phyloP scores from a whole-genome alignment of 2,329 filamentous ascomycete species.

The Venturiaceae sp. region DNA sequence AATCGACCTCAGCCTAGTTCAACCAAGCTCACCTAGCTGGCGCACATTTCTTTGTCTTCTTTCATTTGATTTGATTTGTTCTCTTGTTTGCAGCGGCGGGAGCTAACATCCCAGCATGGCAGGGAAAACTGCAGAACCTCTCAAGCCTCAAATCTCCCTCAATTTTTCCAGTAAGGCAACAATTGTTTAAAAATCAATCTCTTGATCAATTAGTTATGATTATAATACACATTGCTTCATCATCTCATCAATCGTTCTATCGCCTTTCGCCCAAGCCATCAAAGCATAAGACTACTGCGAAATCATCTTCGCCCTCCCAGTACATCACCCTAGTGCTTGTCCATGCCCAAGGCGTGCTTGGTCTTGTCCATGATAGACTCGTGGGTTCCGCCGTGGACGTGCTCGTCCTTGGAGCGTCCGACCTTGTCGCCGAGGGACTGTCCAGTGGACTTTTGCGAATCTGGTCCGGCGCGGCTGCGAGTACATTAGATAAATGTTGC shows the following conservation, averaged over 20 bases:
- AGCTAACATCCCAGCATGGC: no score
- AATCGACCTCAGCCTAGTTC: no score
- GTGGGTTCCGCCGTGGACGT: constrained; percentile 25
- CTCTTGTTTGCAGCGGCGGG: no score
- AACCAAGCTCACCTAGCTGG: no score
- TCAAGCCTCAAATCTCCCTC: no score
- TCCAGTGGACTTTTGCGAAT: constrained; percentile 43
- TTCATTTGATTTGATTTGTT: no score
- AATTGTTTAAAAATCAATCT: neutral
- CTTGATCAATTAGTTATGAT: neutral
- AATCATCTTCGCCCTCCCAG: neutral
- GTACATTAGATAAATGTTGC: constrained; percentile 16
- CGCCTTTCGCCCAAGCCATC: neutral
- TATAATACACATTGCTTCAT: neutral
- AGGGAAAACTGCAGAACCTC: no score
- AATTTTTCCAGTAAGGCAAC: no score
- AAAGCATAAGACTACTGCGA: neutral
- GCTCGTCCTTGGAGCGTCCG: constrained; percentile 26
- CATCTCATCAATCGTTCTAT: neutral
- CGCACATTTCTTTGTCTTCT: no score
- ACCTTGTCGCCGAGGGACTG: constrained; percentile 38
- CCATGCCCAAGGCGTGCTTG: constrained; percentile 36
- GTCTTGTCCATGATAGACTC: constrained; percentile 34
- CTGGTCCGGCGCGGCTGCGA: constrained; percentile 36
- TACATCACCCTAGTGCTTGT: constrained; percentile 23